Evolutionary conservation across 192 early-diverging fungal genomes (phyloP).

Genomic region (Gryganskiella cystojenkinii): DNA sequence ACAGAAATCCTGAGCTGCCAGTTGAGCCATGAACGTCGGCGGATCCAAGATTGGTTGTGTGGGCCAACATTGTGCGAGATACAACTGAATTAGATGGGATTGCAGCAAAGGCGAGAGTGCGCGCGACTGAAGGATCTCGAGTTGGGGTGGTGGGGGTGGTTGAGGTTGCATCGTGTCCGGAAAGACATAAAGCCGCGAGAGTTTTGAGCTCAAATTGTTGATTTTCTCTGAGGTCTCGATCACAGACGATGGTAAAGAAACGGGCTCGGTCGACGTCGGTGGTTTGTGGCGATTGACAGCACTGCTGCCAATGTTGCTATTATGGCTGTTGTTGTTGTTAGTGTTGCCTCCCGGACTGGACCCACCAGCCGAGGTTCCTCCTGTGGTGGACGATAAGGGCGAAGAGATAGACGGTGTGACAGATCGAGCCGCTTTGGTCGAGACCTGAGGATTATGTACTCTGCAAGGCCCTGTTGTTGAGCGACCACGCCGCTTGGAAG

Average conservation of each 20-base stretch:
- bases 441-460: constrained; percentile 29
- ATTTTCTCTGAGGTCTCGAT: constrained; percentile 54
- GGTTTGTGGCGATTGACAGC: constrained; percentile 44
- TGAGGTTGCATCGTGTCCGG: constrained; percentile 26
- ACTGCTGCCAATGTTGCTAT: constrained; percentile 22
- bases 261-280: constrained; percentile 20
- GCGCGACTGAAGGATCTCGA: constrained; percentile 45
- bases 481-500: constrained; percentile 15
- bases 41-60: constrained; percentile 45
- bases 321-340: no score
- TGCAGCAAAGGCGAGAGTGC: constrained; percentile 46
- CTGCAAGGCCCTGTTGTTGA: constrained; percentile 42
- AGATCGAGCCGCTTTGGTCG: constrained; percentile 28
- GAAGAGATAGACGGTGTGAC: constrained; percentile 9
- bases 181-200: constrained; percentile 50
- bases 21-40: constrained; percentile 45
- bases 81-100: constrained; percentile 49
- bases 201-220: constrained; percentile 49
- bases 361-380: neutral
- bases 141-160: constrained; percentile 35
- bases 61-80: constrained; percentile 39
- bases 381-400: constrained; percentile 1
- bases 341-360: no score
- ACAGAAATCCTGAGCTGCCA: constrained; percentile 44
- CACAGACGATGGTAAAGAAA: constrained; percentile 32